A percentile compares a stretch with the other conserved stretches of the same genome.
Evolutionary conservation across 805 yeast genomes (phyloP).

Genomic region (Saturnispora bothae): DNA sequence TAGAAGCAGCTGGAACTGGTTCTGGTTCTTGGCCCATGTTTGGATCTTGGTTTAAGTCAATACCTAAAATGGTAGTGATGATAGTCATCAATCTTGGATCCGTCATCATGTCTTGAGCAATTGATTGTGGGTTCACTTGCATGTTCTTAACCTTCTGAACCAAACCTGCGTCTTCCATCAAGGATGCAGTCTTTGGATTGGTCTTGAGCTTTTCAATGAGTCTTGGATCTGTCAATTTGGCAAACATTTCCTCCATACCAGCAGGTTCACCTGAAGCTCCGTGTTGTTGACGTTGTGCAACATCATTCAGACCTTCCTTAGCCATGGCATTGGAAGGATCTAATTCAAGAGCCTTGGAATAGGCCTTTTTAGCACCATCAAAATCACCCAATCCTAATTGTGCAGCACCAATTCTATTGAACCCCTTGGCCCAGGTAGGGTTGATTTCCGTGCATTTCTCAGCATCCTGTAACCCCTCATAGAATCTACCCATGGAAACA

Average conservation of each 20-base stretch:
- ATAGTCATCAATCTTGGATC: constrained; percentile 87
- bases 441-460: constrained; percentile 71
- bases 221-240: constrained; percentile 48
- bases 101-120: constrained; percentile 55
- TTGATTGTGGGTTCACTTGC: constrained; percentile 64
- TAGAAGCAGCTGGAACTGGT: constrained; percentile 23
- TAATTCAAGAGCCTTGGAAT: constrained; percentile 68
- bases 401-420: constrained; percentile 89
- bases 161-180: constrained; percentile 80
- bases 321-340: constrained; percentile 84
- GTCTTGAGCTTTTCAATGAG: constrained; percentile 61
- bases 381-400: constrained; percentile 74
- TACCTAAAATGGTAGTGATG: constrained; percentile 76
- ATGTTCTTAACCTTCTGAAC: constrained; percentile 55
- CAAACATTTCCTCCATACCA: constrained; percentile 68
- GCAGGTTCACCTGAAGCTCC: constrained; percentile 24
- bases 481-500: constrained; percentile 67
- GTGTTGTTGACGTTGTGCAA: background rate
- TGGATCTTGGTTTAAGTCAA: constrained; percentile 37
- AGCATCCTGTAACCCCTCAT: constrained; percentile 76
- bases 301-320: constrained; percentile 58
- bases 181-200: constrained; percentile 80
- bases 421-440: constrained; percentile 91
- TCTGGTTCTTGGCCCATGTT: constrained; percentile 26
- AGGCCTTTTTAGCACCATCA: constrained; percentile 62